phyloP scores from a whole-genome alignment of 2,329 filamentous ascomycete genomes.

The Colletotrichum lini region DNA sequence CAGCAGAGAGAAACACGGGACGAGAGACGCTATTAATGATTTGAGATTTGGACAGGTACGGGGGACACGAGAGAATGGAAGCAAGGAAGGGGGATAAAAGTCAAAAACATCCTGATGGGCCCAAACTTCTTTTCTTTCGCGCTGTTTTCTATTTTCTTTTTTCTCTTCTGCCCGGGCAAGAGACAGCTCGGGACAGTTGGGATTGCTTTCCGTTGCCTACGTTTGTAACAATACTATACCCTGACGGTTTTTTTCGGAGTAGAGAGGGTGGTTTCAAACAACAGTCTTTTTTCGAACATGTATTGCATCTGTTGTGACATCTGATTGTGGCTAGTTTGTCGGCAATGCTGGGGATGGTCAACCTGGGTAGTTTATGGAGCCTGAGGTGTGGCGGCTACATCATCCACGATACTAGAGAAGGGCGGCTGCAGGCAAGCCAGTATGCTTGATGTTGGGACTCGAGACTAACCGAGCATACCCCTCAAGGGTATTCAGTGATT shows the following conservation, averaged over 20 bases:
- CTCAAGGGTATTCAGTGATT: too few species aligned
- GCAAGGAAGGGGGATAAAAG: neutral
- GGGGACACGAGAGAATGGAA: neutral
- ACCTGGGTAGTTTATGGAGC: too few species aligned
- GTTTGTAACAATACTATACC: slow-evolving; percentile 24
- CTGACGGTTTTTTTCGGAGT: slow-evolving; percentile 15
- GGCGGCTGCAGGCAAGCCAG: too few species aligned
- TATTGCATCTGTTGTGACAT: too few species aligned
- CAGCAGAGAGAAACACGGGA: neutral
- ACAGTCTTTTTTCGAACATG: neutral
- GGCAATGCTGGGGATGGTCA: neutral
- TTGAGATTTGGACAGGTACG: slow-evolving; percentile 3
- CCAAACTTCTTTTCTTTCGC: neutral
- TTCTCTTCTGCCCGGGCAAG: neutral
- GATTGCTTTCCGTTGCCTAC: slow-evolving; percentile 1
- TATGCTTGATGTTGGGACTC: too few species aligned
- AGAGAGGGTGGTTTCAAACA: slow-evolving; percentile 3
- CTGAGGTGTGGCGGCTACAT: too few species aligned
- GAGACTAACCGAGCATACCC: too few species aligned
- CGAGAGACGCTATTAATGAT: slow-evolving; percentile 6
- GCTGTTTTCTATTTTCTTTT: neutral
- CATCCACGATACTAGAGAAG: too few species aligned
- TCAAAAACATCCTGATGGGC: neutral
- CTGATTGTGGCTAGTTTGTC: neutral
- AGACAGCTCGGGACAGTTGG: slow-evolving; percentile 6